These are phyloP conservation scores for Yamadazyma siamensis DNA, from an alignment of 1,139 yeast species.

Conservation along the genomic window DNA sequence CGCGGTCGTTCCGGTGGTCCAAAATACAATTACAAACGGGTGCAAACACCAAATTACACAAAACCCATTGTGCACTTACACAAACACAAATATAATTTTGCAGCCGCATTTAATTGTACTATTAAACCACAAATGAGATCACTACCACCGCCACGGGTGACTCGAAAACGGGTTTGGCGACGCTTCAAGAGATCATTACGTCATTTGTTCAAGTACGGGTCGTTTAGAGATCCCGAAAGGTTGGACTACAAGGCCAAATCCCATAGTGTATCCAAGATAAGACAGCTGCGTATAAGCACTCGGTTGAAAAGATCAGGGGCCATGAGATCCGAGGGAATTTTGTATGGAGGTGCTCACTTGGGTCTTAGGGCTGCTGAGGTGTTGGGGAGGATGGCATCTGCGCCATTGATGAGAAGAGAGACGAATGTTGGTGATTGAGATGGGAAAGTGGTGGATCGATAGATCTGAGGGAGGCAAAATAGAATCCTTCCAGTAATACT, in stretches of 20 bases:
- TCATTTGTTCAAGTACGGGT: constrained; percentile 26
- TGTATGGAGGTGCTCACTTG: constrained; percentile 20
- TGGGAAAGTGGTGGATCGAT: too few species aligned
- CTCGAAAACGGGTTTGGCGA: constrained; percentile 35
- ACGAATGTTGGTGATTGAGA: too few species aligned
- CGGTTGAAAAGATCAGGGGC: constrained; percentile 17
- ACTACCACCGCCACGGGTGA: constrained; percentile 43
- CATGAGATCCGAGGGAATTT: constrained; percentile 13
- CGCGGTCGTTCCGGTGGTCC: too few species aligned
- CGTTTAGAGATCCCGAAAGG: constrained; percentile 29
- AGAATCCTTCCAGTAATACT: too few species aligned
- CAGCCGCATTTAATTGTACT: too few species aligned
- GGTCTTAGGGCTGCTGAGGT: constrained; percentile 24
- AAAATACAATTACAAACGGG: too few species aligned
- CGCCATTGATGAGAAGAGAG: too few species aligned
- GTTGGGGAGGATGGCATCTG: constrained; percentile 23
- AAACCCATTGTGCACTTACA: too few species aligned
- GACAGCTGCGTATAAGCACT: constrained; percentile 21
- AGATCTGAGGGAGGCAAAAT: too few species aligned
- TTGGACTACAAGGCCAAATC: constrained; percentile 19
- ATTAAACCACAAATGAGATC: too few species aligned
- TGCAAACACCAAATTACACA: too few species aligned
- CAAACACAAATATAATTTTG: too few species aligned
- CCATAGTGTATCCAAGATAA: constrained; percentile 23
- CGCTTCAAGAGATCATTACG: constrained; percentile 30